Evolutionary conservation across 495 filamentous ascomycete species (phyloP).

Genomic region (Podospora conica): DNA sequence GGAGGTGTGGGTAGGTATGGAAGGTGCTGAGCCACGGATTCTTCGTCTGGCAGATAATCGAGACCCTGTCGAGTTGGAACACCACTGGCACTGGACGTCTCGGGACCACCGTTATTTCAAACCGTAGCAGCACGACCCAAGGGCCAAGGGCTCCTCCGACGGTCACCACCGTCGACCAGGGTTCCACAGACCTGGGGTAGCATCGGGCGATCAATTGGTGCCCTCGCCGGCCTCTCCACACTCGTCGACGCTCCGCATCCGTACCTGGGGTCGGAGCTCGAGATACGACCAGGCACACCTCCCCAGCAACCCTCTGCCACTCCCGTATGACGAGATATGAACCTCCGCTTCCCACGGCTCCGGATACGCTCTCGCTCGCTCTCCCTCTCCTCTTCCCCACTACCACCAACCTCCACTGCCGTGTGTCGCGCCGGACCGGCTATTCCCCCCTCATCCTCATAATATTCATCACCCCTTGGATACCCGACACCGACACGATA

Average conservation of each 20-base stretch:
- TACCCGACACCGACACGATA: no score
- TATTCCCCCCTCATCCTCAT: conserved; percentile 3
- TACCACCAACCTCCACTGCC: conserved; percentile 7
- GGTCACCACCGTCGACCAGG: not conserved
- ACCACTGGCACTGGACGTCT: no score
- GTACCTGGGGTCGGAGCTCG: conserved; percentile 10
- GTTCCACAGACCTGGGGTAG: not conserved
- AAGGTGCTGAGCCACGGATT: no score
- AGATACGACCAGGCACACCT: conserved; percentile 14
- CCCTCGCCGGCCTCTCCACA: not conserved
- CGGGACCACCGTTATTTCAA: not conserved
- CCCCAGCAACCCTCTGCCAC: not conserved
- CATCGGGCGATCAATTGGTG: conserved; percentile 6
- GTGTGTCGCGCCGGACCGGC: not conserved
- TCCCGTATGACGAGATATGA: conserved; percentile 27
- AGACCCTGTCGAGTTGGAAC: no score
- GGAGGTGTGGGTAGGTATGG: no score
- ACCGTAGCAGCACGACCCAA: not conserved
- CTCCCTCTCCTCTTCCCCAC: conserved; percentile 13
- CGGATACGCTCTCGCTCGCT: conserved; percentile 20
- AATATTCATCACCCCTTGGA: not conserved
- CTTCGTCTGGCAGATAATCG: no score
- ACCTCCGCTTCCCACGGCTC: conserved; percentile 27
- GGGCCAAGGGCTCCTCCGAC: not conserved
- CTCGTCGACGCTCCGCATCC: conserved; percentile 6